Evolutionary conservation across 257 asterid genomes (phyloP).

Genomic region (Nicotiana undulata): DNA sequence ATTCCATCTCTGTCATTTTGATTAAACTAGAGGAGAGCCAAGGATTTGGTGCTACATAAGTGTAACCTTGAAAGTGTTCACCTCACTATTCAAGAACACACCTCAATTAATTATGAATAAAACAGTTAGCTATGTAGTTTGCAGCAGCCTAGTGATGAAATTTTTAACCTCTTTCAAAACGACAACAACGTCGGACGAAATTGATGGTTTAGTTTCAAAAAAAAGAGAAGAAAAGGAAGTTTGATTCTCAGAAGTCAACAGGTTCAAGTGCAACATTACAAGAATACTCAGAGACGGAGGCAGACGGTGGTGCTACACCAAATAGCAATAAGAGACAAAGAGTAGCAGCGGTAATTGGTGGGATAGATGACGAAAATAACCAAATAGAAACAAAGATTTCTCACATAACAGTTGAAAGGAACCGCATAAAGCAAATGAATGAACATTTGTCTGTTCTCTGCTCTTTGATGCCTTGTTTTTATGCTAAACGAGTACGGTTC

Average conservation of each 20-base stretch:
- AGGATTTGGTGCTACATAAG: slow-evolving; percentile 72
- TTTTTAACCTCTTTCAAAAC: no score
- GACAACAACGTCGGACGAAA: neutral
- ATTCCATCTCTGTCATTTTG: no score
- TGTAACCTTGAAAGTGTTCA: slow-evolving; percentile 86
- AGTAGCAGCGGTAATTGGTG: neutral
- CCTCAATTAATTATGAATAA: no score
- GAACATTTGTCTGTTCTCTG: slow-evolving; percentile 9
- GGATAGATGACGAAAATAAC: neutral
- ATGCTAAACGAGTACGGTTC: slow-evolving; percentile 8
- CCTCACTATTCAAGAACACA: no score
- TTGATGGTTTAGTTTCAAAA: neutral
- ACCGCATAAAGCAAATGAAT: slow-evolving; percentile 11
- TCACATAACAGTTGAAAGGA: slow-evolving; percentile 12
- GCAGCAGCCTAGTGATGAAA: no score
- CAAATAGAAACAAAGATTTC: neutral
- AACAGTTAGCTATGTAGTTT: no score
- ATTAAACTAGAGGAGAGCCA: slow-evolving; percentile 68
- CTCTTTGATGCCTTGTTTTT: slow-evolving; percentile 15
- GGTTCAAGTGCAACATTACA: slow-evolving; percentile 13
- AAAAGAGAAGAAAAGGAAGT: slow-evolving; percentile 15
- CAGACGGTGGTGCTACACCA: neutral
- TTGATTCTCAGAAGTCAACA: slow-evolving; percentile 38
- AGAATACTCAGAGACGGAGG: slow-evolving; percentile 1
- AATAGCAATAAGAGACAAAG: neutral